phyloP scores from a whole-genome alignment of 2,329 filamentous ascomycete genomes.

The Diaporthe citrichinensis region DNA sequence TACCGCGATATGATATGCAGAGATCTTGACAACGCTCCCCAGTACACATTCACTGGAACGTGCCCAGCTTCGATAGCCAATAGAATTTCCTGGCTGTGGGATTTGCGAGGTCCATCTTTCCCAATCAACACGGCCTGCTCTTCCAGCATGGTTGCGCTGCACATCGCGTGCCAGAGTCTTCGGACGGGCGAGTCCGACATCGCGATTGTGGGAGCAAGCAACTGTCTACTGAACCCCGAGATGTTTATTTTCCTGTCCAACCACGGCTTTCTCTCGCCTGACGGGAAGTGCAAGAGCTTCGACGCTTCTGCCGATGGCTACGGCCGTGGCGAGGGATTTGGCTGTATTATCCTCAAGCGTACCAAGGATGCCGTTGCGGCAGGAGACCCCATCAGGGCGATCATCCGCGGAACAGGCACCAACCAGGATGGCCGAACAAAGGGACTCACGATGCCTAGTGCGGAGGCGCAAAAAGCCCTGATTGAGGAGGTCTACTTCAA shows the following conservation, averaged over 20 bases:
- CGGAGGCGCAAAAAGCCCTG: conserved; percentile 44
- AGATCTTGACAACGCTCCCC: conserved; percentile 1
- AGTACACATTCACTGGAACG: conserved; percentile 11
- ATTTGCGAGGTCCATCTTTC: conserved; percentile 51
- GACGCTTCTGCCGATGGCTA: conserved; percentile 60
- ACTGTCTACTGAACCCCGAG: conserved; percentile 47
- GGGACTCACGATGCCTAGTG: conserved; percentile 53
- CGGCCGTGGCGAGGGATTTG: conserved; percentile 64
- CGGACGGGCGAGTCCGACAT: conserved; percentile 47
- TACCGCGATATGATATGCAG: conserved; percentile 22
- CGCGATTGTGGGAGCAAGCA: conserved; percentile 51
- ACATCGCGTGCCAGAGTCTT: conserved; percentile 52
- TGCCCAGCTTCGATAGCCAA: conserved; percentile 47
- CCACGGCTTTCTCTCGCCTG: conserved; percentile 51
- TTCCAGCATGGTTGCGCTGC: conserved; percentile 53
- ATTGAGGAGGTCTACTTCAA: conserved; percentile 43
- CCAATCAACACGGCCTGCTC: conserved; percentile 55
- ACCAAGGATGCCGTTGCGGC: conserved; percentile 61
- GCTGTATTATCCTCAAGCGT: conserved; percentile 61
- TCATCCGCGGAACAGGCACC: conserved; percentile 54
- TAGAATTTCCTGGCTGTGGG: conserved; percentile 51
- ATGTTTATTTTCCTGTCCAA: conserved; percentile 44
- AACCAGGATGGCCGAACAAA: conserved; percentile 58
- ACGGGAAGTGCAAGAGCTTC: conserved; percentile 51
- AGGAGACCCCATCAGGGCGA: conserved; percentile 58